phyloP scores from a whole-genome alignment of 78 protist species.

The Pigoraptor vietnamica region DNA sequence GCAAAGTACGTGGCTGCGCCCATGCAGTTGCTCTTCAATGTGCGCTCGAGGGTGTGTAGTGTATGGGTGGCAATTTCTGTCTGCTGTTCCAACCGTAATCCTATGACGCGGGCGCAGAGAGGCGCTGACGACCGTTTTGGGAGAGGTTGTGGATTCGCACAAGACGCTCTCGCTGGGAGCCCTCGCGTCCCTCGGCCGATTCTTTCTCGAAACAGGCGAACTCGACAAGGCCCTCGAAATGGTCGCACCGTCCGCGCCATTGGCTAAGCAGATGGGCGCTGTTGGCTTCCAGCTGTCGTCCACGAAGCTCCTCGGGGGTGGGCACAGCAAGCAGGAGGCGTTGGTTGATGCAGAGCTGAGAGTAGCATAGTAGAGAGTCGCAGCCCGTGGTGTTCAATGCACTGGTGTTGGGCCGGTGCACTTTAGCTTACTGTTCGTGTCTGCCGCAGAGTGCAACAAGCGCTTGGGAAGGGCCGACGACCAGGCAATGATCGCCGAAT shows the following conservation, averaged over 20 bases:
- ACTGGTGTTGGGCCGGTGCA: no score
- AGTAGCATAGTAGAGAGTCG: no score
- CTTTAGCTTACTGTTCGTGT: background rate
- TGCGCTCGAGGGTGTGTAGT: no score
- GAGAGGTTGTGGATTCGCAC: background rate
- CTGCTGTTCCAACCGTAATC: background rate
- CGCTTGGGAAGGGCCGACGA: background rate
- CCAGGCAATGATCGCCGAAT: background rate
- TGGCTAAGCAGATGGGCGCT: background rate
- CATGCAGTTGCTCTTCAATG: background rate
- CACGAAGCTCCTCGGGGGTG: background rate
- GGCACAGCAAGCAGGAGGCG: background rate
- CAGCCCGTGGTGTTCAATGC: no score
- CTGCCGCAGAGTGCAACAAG: background rate
- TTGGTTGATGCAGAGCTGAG: background rate
- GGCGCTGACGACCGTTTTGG: background rate
- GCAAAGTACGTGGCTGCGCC: background rate
- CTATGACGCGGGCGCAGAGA: background rate
- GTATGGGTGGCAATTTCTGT: background rate
- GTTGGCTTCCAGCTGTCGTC: background rate
- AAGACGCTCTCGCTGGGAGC: background rate
- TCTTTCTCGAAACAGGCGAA: background rate
- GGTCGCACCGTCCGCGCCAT: background rate
- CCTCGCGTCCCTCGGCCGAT: background rate
- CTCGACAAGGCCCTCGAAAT: background rate